Conservation (phyloP, 2,329 filamentous ascomycete genomes). For the Lecanosticta acicola region DNA sequence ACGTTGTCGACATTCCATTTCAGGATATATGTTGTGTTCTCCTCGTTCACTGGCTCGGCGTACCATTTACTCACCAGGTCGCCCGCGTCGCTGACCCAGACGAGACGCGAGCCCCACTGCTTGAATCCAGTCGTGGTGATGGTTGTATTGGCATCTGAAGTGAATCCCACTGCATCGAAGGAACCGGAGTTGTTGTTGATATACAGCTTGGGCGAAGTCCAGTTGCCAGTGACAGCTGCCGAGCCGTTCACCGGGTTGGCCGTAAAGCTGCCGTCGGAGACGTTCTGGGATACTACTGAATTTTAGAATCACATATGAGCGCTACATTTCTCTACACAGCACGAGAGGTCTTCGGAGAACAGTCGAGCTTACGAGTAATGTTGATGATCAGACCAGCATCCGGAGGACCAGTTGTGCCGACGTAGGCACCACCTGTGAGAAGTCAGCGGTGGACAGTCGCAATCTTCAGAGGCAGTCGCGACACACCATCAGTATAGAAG, state of each 20-base stretch:
- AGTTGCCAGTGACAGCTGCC: constrained; percentile 7
- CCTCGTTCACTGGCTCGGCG: constrained; percentile 12
- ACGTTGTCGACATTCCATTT: constrained; percentile 20
- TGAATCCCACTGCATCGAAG: constrained; percentile 12
- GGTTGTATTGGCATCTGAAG: constrained; percentile 9
- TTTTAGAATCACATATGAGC: constrained; percentile 13
- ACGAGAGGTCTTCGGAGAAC: background rate
- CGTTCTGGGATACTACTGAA: constrained; percentile 12
- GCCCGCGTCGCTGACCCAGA: constrained; percentile 15
- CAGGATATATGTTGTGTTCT: constrained; percentile 9
- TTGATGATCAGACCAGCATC: constrained; percentile 13
- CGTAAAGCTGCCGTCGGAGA: constrained; percentile 7
- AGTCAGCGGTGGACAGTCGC: constrained; percentile 1
- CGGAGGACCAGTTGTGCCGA: constrained; percentile 11
- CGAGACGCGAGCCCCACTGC: constrained; percentile 13
- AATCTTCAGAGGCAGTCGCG: background rate
- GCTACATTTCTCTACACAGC: constrained; percentile 4
- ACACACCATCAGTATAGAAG: constrained; percentile 17
- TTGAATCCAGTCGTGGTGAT: constrained; percentile 18
- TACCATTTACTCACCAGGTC: constrained; percentile 16
- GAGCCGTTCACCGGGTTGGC: constrained; percentile 10
- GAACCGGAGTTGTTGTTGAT: constrained; percentile 16
- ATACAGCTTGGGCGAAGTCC: constrained; percentile 16
- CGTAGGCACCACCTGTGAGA: constrained; percentile 11
- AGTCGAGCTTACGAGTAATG: constrained; percentile 16